Conservation (phyloP, 2,329 filamentous ascomycete genomes). For the Rutstroemia sp. region DNA sequence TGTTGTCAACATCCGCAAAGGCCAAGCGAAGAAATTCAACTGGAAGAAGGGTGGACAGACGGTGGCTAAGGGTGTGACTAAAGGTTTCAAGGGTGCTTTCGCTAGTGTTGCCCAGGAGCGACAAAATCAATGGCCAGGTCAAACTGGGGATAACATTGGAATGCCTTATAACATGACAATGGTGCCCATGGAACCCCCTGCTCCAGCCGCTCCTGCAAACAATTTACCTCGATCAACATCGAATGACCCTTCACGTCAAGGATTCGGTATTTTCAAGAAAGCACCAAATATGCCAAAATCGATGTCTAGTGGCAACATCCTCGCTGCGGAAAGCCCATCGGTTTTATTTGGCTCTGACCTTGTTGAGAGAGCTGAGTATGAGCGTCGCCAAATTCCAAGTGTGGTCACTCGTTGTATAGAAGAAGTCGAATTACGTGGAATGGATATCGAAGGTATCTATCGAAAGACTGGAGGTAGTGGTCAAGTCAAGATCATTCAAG, state of each 20-base stretch:
- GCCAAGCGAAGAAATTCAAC: slow-evolving; percentile 87
- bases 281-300: slow-evolving; percentile 40
- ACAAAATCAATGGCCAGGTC: slow-evolving; percentile 42
- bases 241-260: slow-evolving; percentile 23
- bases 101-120: slow-evolving; percentile 43
- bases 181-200: slow-evolving; percentile 41
- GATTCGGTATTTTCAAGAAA: slow-evolving; percentile 61
- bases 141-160: slow-evolving; percentile 57
- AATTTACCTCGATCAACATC: slow-evolving; percentile 21
- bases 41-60: slow-evolving; percentile 97
- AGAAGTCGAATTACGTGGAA: slow-evolving; percentile 90
- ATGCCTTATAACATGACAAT: slow-evolving; percentile 65
- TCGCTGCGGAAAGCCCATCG: slow-evolving; percentile 43
- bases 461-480: slow-evolving; percentile 92
- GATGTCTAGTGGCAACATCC: slow-evolving; percentile 35
- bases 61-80: slow-evolving; percentile 87
- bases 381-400: slow-evolving; percentile 80
- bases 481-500: slow-evolving; percentile 82
- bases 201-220: slow-evolving; percentile 13
- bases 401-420: slow-evolving; percentile 93
- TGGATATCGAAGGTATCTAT: slow-evolving; percentile 97
- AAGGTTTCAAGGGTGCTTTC: slow-evolving; percentile 89
- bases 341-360: slow-evolving; percentile 85
- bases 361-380: slow-evolving; percentile 75
- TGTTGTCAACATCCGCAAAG: slow-evolving; percentile 90